A percentile compares a stretch with the other conserved stretches of the same genome.
phyloP scores from a whole-genome alignment of 1,284 basidiomycete species.

The Fomitopsis betulina region DNA sequence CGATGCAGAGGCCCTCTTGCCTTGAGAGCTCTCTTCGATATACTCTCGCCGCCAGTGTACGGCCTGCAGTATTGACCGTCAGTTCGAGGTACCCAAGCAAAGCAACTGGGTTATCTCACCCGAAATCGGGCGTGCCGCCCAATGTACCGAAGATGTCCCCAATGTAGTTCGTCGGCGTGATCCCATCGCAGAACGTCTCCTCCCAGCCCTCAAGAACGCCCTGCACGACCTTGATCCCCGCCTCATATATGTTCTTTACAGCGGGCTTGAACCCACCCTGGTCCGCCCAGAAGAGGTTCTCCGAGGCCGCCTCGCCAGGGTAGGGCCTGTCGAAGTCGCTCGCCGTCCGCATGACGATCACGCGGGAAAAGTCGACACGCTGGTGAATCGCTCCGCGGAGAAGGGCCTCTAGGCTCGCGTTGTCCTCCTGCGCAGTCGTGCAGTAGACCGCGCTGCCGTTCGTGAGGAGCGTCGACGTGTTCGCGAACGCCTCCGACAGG shows the following conservation, averaged over 20 bases:
- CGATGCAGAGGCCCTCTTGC: not conserved
- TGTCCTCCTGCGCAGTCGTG: constrained; percentile 47
- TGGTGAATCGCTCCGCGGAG: constrained; percentile 35
- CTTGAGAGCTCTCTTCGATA: not conserved
- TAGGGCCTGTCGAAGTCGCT: constrained; percentile 41
- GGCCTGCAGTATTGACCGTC: not conserved
- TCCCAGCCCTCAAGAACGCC: constrained; percentile 28
- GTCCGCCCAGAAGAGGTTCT: constrained; percentile 19
- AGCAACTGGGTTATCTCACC: not conserved
- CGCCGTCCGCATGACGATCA: constrained; percentile 41
- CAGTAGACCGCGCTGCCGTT: constrained; percentile 36
- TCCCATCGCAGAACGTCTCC: constrained; percentile 21
- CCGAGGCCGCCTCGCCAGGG: constrained; percentile 20
- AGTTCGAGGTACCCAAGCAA: too few relatives aligned
- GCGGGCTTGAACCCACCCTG: constrained; percentile 20
- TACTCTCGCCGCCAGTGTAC: not conserved
- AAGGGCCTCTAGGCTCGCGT: constrained; percentile 40
- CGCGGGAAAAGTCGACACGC: constrained; percentile 38
- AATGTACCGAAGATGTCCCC: constrained; percentile 22
- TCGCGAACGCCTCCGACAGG: constrained; percentile 36
- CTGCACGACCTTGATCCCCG: constrained; percentile 27
- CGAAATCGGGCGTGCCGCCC: constrained; percentile 1
- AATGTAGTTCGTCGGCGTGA: constrained; percentile 27
- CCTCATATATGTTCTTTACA: constrained; percentile 24
- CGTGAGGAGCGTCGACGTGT: constrained; percentile 37